These are phyloP conservation scores for Aureobasidium sp. DNA, from an alignment of 2,329 filamentous ascomycete species.

Conservation along the genomic window DNA sequence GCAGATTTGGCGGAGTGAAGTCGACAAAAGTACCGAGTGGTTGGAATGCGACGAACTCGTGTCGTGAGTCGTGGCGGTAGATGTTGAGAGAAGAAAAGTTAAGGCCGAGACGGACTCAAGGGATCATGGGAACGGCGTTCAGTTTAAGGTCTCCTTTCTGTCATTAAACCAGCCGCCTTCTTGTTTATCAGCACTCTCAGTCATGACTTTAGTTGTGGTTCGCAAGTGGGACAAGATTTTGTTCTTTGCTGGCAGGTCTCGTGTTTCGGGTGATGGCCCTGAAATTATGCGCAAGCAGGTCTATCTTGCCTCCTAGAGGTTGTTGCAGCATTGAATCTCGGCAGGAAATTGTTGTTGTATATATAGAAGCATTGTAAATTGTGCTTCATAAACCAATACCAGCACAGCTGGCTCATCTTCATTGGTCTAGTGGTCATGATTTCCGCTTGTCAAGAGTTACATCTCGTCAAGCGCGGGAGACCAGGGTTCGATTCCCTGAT, in stretches of 20 bases:
- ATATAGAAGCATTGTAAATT: too few species aligned
- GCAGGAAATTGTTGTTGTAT: too few species aligned
- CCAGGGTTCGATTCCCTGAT: slow-evolving; percentile 27
- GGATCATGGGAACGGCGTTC: not conserved
- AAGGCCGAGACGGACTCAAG: slow-evolving; percentile 1
- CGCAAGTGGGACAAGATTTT: not conserved
- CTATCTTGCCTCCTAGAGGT: too few species aligned
- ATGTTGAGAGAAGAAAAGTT: not conserved
- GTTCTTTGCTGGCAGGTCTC: not conserved
- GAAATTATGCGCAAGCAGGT: not conserved
- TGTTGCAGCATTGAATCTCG: too few species aligned
- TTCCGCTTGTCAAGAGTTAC: slow-evolving; percentile 10
- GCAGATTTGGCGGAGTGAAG: not conserved
- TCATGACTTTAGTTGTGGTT: not conserved
- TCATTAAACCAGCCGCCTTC: not conserved
- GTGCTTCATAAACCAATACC: not conserved
- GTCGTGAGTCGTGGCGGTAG: not conserved
- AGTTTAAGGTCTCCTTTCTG: not conserved
- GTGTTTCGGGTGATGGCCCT: not conserved
- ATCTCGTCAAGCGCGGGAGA: slow-evolving; percentile 22
- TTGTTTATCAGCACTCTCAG: not conserved
- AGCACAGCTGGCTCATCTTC: slow-evolving; percentile 10
- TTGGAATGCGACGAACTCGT: not conserved
- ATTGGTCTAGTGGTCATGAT: slow-evolving; percentile 15
- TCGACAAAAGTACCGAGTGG: not conserved